Evolutionary conservation across 2,329 filamentous ascomycete genomes (phyloP), one percentile per base, ranked within the genome.

Genomic region (Diaporthe destruens): DNA sequence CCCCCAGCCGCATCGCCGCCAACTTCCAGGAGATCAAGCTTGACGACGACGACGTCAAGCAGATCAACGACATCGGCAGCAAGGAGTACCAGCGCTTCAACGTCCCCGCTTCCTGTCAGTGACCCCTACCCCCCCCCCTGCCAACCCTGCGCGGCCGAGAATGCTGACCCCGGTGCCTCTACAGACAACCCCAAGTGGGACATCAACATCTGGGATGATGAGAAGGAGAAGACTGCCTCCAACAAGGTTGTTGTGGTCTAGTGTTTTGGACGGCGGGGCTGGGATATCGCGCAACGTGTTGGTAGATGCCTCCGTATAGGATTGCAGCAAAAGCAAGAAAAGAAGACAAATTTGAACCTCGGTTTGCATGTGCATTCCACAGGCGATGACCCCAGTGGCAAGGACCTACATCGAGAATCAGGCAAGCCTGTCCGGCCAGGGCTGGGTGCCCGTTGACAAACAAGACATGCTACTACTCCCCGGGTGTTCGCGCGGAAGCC

Each of bases 11-110:
- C 72, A 94, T 95, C 76, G 84, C 88, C 78, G 87, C 85, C 78
- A 94, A 95, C 86, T 94, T 91, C 79, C 84, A 91, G 83, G 87
- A 93, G 81, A 86, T 91, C 65, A 87, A 93, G 78, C 83, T 94
- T 72, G 82, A 84, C 56, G 84, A 87, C 51, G 85, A 86, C 70
- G 88, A 92, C 76, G 87, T 91, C 77, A 84, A 86, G 74, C 89
- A 86, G 18, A 87, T 94, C 57, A 87, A 90, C 80, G 83, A 87
- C 79, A 87, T 93, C 9, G 91, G 90, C 66, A 85, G 89, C 81
- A 84, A 77, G 69, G 72, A 74, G 57, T 82, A 81, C 18, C 77
- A 80, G 75, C 84, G 85, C 51, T 86, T 82, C 80, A 86, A 85
- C 80, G 77, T 85, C n/a, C 84, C 85, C 55, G 77, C 77, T 57